phyloP scores from a whole-genome alignment of 805 yeast genomes.

The Dipodascus geniculatus region DNA sequence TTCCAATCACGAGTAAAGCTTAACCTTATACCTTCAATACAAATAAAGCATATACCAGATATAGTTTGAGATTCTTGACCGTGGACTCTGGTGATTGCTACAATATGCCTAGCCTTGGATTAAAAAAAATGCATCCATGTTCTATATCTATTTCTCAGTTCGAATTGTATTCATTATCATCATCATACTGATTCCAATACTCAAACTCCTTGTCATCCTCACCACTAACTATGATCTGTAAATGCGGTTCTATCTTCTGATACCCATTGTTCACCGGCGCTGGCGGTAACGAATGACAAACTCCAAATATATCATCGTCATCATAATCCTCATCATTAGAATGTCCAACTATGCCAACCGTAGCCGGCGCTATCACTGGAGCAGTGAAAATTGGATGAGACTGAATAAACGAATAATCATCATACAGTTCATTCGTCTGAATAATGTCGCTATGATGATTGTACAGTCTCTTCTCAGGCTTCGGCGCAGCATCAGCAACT shows the following conservation, averaged over 20 bases:
- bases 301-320: neutral
- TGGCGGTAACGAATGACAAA: neutral
- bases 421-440: neutral
- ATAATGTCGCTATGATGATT: neutral
- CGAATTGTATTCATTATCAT: neutral
- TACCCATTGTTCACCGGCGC: neutral
- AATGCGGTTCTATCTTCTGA: neutral
- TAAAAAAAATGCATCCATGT: no score
- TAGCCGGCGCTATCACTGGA: neutral
- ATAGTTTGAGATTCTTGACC: no score
- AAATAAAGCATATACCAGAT: no score
- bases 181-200: neutral
- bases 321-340: neutral
- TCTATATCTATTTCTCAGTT: neutral
- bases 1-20: no score
- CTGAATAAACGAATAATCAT: neutral
- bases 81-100: neutral
- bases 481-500: no score
- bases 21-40: no score
- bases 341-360: neutral
- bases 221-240: neutral
- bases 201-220: constrained; percentile 1
- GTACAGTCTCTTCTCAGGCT: neutral
- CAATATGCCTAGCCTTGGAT: no score
- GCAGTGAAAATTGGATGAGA: neutral